phyloP scores from a whole-genome alignment of 2,329 filamentous ascomycete genomes.

The Meredithiella fracta region DNA sequence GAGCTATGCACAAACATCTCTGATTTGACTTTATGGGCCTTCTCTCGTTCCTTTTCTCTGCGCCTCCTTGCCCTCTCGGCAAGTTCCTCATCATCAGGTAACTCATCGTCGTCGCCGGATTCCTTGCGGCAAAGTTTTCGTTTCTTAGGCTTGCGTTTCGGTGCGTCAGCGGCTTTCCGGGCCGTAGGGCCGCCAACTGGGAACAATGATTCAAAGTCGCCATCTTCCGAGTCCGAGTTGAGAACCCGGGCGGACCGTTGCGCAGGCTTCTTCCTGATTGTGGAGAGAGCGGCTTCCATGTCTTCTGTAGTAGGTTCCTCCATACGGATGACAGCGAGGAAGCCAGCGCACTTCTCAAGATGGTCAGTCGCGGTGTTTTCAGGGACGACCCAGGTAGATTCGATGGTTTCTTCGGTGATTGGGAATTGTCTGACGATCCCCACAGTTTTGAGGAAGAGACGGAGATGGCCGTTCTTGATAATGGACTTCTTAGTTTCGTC shows the following conservation, averaged over 20 bases:
- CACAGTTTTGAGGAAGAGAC: conserved; percentile 63
- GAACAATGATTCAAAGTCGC: conserved; percentile 46
- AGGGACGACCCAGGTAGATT: conserved; percentile 66
- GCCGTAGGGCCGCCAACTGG: conserved; percentile 48
- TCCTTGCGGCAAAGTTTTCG: conserved; percentile 30
- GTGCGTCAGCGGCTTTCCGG: conserved; percentile 34
- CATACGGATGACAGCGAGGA: conserved; percentile 55
- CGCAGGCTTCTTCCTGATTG: conserved; percentile 26
- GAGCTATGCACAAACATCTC: conserved; percentile 63
- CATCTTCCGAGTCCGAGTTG: conserved; percentile 44
- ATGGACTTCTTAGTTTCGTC: conserved; percentile 54
- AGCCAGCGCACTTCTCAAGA: conserved; percentile 38
- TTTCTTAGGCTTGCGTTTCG: conserved; percentile 30
- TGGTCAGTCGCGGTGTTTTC: conserved; percentile 44
- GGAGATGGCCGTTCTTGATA: conserved; percentile 78
- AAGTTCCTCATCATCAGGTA: conserved; percentile 45
- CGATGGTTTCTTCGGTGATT: conserved; percentile 49
- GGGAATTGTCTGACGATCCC: conserved; percentile 47
- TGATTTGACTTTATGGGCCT: conserved; percentile 67
- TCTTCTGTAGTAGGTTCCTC: conserved; percentile 65
- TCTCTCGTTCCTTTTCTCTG: conserved; percentile 56
- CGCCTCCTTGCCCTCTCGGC: conserved; percentile 46
- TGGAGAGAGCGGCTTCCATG: conserved; percentile 57
- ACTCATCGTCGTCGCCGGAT: conserved; percentile 23
- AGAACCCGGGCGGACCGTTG: conserved; percentile 36